Conservation (phyloP, 768 basidiomycete species). For the Xerocomellus amylosporus region DNA sequence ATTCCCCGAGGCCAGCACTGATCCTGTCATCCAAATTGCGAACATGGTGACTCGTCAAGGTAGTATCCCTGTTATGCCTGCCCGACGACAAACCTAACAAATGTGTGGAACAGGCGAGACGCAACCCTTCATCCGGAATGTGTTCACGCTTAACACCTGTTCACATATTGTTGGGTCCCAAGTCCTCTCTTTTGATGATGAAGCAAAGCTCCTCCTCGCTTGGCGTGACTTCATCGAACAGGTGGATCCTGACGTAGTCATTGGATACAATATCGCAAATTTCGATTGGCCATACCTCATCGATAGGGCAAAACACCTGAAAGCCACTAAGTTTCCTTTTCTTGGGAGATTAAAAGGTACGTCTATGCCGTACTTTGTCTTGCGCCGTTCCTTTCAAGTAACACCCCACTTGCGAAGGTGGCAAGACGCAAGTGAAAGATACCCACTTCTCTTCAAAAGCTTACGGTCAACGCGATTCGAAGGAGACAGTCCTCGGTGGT, state of each 20-base stretch:
- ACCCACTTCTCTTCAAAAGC: constrained; percentile 99
- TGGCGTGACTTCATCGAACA: constrained; percentile 90
- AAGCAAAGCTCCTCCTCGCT: constrained; percentile 66
- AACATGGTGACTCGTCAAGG: constrained; percentile 99
- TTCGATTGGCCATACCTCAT: constrained; percentile 98
- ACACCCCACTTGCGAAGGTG: constrained; percentile 42
- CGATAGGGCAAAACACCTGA: constrained; percentile 85
- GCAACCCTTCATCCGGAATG: constrained; percentile 92
- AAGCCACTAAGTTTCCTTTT: constrained; percentile 62
- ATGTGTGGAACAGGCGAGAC: constrained; percentile 64
- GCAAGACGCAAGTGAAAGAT: constrained; percentile 78
- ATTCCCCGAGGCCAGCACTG: constrained; percentile 86
- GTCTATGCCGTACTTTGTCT: constrained; percentile 4
- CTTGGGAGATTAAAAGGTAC: constrained; percentile 76
- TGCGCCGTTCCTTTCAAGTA: neutral
- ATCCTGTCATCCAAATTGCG: constrained; percentile 98
- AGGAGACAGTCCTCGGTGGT: constrained; percentile 87
- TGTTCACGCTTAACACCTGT: constrained; percentile 94
- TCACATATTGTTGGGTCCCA: constrained; percentile 97
- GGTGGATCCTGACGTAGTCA: constrained; percentile 93
- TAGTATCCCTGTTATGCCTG: constrained; percentile 27
- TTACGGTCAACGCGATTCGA: constrained; percentile 95
- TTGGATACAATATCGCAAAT: constrained; percentile 91
- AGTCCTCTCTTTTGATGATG: constrained; percentile 79
- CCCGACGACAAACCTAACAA: constrained; percentile 2